phyloP scores from a whole-genome alignment of 768 basidiomycete species.

The Austroboletus eburneus region DNA sequence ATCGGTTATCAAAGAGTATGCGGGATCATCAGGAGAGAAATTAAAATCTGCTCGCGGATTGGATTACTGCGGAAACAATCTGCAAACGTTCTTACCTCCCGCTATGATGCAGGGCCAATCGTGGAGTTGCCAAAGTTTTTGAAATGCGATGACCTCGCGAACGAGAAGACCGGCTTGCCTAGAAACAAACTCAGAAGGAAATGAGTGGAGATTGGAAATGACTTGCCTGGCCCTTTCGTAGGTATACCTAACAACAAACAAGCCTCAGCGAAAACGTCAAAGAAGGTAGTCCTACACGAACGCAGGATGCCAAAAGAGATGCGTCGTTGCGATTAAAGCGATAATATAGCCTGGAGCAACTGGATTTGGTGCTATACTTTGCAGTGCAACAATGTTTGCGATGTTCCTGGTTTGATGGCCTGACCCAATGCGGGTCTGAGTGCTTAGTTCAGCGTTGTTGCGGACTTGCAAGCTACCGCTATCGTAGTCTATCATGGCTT shows the following conservation, averaged over 20 bases:
- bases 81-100: conserved; percentile 55
- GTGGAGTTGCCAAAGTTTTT: conserved; percentile 37
- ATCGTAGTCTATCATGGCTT: conserved; percentile 67
- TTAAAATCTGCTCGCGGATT: conserved; percentile 70
- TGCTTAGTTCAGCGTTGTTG: conserved; percentile 29
- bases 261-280: conserved; percentile 1
- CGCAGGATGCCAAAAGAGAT: conserved; percentile 95
- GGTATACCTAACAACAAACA: conserved; percentile 33
- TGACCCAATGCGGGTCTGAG: conserved; percentile 42
- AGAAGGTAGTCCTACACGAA: conserved; percentile 34
- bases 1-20: conserved; percentile 73
- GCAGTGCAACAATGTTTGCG: conserved; percentile 67
- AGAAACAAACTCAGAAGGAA: not conserved
- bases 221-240: conserved; percentile 81
- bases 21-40: conserved; percentile 75
- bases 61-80: conserved; percentile 1
- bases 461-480: conserved; percentile 52
- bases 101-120: conserved; percentile 80
- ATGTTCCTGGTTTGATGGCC: conserved; percentile 80
- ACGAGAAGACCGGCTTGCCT: conserved; percentile 79
- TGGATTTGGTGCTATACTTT: conserved; percentile 33
- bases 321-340: conserved; percentile 88
- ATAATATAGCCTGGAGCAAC: conserved; percentile 53
- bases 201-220: not conserved
- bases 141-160: conserved; percentile 57